These are phyloP conservation scores for Trichoderma oligosporum DNA, from an alignment of 2,329 filamentous ascomycete genomes.

Conservation along the genomic window DNA sequence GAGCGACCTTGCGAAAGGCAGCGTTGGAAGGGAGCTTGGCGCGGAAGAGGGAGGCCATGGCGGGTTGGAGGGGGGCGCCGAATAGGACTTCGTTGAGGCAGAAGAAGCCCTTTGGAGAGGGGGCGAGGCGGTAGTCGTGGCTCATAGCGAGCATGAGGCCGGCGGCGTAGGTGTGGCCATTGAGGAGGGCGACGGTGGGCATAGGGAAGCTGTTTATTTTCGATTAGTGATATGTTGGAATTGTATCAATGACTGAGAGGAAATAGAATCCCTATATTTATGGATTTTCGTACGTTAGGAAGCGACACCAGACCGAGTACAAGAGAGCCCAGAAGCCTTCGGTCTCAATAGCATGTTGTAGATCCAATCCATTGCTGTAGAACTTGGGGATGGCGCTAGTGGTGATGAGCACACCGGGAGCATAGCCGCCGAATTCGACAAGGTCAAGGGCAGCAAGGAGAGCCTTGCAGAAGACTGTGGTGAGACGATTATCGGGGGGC, in stretches of 20 bases:
- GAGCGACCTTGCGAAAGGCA: slow-evolving; percentile 58
- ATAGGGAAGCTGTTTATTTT: slow-evolving; percentile 57
- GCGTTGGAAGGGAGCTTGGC: slow-evolving; percentile 57
- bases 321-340: slow-evolving; percentile 61
- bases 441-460: slow-evolving; percentile 70
- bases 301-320: slow-evolving; percentile 61
- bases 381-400: slow-evolving; percentile 74
- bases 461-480: slow-evolving; percentile 62
- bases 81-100: slow-evolving; percentile 82
- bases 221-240: too few relatives aligned
- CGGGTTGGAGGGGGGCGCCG: slow-evolving; percentile 67
- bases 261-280: too few relatives aligned
- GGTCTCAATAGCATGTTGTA: slow-evolving; percentile 59
- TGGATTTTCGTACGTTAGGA: slow-evolving; percentile 38
- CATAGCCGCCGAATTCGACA: slow-evolving; percentile 59
- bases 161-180: slow-evolving; percentile 77
- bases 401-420: slow-evolving; percentile 71
- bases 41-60: slow-evolving; percentile 73
- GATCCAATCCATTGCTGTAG: slow-evolving; percentile 79
- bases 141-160: slow-evolving; percentile 79
- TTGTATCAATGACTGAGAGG: too few relatives aligned
- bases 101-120: slow-evolving; percentile 64
- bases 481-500: slow-evolving; percentile 73
- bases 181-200: slow-evolving; percentile 75
- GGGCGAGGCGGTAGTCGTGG: slow-evolving; percentile 79